Conservation (phyloP, 2,329 filamentous ascomycete genomes). For the Lasiodiplodia sp. region DNA sequence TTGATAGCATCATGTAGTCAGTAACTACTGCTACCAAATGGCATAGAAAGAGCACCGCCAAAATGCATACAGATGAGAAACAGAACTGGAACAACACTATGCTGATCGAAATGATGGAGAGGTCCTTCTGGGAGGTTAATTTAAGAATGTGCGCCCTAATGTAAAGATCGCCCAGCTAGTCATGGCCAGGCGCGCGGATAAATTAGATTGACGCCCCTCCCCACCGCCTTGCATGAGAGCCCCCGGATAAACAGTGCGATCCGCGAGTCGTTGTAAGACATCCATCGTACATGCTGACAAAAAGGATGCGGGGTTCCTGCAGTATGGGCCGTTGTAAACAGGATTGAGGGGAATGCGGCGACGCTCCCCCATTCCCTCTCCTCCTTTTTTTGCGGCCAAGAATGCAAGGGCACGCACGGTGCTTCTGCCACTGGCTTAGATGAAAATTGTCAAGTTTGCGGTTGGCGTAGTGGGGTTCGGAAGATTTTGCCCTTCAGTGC, state of each 20-base stretch:
- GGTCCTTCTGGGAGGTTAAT: not conserved
- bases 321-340: no score
- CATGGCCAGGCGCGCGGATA: not conserved
- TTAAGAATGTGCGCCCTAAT: slow-evolving; percentile 7
- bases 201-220: not conserved
- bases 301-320: no score
- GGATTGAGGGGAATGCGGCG: no score
- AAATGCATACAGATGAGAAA: not conserved
- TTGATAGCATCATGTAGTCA: not conserved
- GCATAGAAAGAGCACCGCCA: not conserved
- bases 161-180: slow-evolving; percentile 21
- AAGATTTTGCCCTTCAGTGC: no score
- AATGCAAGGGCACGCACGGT: no score
- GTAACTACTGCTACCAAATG: not conserved
- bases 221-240: not conserved
- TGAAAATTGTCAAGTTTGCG: no score
- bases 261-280: no score
- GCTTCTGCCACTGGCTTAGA: no score
- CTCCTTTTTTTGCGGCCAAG: no score
- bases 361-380: no score
- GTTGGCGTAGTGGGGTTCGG: no score
- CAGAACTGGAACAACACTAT: not conserved
- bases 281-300: no score
- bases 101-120: not conserved
- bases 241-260: not conserved